These are phyloP conservation scores for Stentor coeruleus DNA, from an alignment of 73 alveolate genomes.

Conservation along the genomic window DNA sequence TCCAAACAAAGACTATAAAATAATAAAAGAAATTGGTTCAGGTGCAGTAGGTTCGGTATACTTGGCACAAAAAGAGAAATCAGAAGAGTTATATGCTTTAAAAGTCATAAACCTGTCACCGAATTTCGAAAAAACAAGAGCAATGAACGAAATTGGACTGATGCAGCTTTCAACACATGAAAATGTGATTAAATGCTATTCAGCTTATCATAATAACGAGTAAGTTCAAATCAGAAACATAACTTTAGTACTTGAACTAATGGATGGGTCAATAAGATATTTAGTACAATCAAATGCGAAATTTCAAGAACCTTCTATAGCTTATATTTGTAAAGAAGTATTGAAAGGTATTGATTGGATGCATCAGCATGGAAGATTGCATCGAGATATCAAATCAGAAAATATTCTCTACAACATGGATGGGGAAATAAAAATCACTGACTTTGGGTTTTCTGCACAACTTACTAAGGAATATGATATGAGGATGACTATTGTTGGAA, in stretches of 20 bases:
- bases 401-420: conserved; percentile 76
- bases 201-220: background rate
- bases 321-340: conserved; percentile 43
- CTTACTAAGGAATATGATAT: conserved; percentile 46
- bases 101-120: background rate
- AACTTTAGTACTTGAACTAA: background rate
- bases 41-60: background rate
- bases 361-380: conserved; percentile 74
- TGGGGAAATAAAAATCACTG: conserved; percentile 85
- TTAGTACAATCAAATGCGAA: background rate
- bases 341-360: conserved; percentile 66
- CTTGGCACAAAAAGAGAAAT: background rate
- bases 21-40: background rate
- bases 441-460: conserved; percentile 90
- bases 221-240: background rate
- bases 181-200: background rate
- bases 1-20: background rate
- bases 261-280: background rate
- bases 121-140: background rate
- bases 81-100: background rate
- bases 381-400: conserved; percentile 88
- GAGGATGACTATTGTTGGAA: conserved; percentile 72
- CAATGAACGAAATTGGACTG: conserved; percentile 1
- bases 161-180: background rate
- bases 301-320: conserved; percentile 31